Evolutionary conservation across 129 eudicot genomes (phyloP), one percentile per base, ranked within the genome.

Genomic region (Flaveria linearis): DNA sequence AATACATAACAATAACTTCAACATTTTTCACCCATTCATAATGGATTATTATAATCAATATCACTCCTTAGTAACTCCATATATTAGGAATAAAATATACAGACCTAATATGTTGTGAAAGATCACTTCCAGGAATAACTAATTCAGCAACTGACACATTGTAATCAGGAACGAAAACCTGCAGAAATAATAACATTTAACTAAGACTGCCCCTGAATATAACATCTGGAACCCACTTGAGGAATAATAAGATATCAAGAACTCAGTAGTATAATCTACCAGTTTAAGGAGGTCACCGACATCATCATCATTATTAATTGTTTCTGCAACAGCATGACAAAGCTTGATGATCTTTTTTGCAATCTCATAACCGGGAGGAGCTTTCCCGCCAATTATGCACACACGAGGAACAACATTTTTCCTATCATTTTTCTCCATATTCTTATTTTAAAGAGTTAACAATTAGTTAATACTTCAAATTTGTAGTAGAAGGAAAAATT

Each of bases 81-180:
- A 50, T 33, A 57, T 1, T 1, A 49, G 73, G 2, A 4, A 51
- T 2, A 1, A 39, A 43, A 41, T 41, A 68, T 41, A 72, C 65
- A 11, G n/a, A 86, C 90, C 90, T 86, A 74, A 87, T 84, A 78
- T 87, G 91, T 75, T 87, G 88, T 56, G 88, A 87, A 72, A 87
- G 86, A 78, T 87, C 91, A 72, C 91, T 87, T 76, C 88, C 91
- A 18, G 91, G 91, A 51, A 84, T 87, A 33, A 87, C 91, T 73
- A 87, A 72, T 82, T 87, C 91, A 15, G 91, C 88, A 67, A 87
- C 88, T 11, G 88, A 87, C 53, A 87, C 91, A 81, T 87, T 84
- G 77, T 87, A 87, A 84, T 87, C 88, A 0, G 86, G 91, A 65
- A 87, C 82, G 78, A 87, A 87, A 73, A 87, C 78, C 91, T 87